A percentile compares a stretch with the other conserved stretches of the same genome.
phyloP scores from a whole-genome alignment of 176 grass and related monocot genomes.

The Tillandsia leiboldiana region DNA sequence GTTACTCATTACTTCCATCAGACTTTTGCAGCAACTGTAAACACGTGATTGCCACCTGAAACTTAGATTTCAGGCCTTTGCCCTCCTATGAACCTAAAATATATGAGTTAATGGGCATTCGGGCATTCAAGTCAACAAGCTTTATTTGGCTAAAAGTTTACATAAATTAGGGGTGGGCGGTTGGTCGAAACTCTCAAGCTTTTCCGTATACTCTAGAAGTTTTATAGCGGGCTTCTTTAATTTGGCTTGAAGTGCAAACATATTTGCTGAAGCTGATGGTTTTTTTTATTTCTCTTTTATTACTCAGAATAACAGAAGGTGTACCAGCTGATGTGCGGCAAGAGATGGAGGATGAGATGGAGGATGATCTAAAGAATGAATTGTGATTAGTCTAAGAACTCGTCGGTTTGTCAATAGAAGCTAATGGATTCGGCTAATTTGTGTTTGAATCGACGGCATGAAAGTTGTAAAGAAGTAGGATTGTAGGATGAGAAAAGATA shows the following conservation, averaged over 20 bases:
- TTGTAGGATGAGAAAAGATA: background rate
- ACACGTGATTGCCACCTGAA: too few species aligned
- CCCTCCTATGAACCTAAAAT: too few species aligned
- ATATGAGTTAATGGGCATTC: too few species aligned
- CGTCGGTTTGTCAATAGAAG: background rate
- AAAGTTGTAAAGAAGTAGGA: background rate
- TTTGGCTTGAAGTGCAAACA: too few species aligned
- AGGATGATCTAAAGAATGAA: slow-evolving; percentile 1
- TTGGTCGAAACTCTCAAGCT: too few species aligned
- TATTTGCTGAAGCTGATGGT: background rate
- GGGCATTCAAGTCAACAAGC: too few species aligned
- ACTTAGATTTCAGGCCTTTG: too few species aligned
- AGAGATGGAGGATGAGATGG: background rate
- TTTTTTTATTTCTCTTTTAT: background rate
- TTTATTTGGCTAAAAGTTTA: too few species aligned
- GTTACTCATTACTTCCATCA: too few species aligned
- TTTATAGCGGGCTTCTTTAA: too few species aligned
- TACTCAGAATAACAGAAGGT: background rate
- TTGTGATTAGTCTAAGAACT: background rate
- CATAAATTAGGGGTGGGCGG: background rate
- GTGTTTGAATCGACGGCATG: background rate
- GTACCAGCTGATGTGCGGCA: slow-evolving; percentile 3
- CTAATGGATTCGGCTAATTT: background rate
- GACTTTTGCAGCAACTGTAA: too few species aligned
- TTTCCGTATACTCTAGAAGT: too few species aligned